Evolutionary conservation across 306 rosid genomes (phyloP), one percentile per base, ranked within the genome.

Genomic region (Rosa multiflora): DNA sequence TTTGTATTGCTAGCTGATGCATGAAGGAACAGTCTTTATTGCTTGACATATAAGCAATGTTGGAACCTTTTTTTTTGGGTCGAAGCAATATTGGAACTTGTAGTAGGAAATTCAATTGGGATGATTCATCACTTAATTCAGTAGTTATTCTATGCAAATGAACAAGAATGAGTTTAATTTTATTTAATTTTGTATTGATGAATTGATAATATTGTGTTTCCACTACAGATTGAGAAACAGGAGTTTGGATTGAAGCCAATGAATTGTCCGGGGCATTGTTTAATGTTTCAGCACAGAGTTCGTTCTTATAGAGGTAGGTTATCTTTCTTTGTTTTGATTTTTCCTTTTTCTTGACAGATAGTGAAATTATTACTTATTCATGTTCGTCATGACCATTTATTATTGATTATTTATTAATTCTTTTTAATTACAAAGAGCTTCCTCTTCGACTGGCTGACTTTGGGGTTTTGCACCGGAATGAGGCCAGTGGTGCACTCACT

Each of bases 241-340:
- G 98, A 95, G 78, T 95, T 95, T 86, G 99, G 99, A 77, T 72
- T 95, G 88, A 95, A 95, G 83, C 99, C 99, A 43, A 95, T 92
- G 99, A 95, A 95, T 85, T 95, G 99, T 88, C 99, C 98, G 0
- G 99, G 99, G n/a, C 99, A 95, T 82, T 95, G 99, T 86, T 83
- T 95, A 83, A 90, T 92, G 92, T 95, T 91, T 83, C 92, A 95
- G 78, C 99, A 95, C 75, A 87, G 97, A 86, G 98, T 92, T 82
- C 97, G 97, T 55, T 95, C 98, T 23, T 95, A 95, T 81, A 89
- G 72, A 67, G 72, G 72, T 67, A 15, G 13, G 23, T 8, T 40
- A 4, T 29, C 42, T 14, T 15, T 2, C 21, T 32, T 66, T 40
- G 6, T 66, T 66, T 29, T 62, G 18, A 23, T 59, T 26, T 44